Conservation (phyloP, 352 stramenopile genomes). For the Phytophthora cajani region DNA sequence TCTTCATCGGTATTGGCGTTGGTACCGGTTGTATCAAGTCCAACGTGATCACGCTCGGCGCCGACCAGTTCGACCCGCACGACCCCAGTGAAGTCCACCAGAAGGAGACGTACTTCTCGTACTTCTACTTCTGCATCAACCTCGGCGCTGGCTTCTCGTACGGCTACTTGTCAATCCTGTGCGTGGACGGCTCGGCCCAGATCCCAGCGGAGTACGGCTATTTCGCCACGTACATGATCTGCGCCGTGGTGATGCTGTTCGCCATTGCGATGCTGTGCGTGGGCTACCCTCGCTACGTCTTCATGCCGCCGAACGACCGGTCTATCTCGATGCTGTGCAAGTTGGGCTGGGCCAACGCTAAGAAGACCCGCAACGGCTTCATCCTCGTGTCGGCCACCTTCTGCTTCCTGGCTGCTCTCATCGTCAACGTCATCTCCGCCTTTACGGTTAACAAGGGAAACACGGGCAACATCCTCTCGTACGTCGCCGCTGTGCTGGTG, state of each 20-base stretch:
- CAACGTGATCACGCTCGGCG: slow-evolving; percentile 68
- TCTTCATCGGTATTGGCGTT: slow-evolving; percentile 62
- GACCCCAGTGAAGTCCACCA: slow-evolving; percentile 51
- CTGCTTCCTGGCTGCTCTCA: slow-evolving; percentile 43
- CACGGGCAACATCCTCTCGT: slow-evolving; percentile 50
- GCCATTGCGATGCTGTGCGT: slow-evolving; percentile 46
- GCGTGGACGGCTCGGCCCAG: slow-evolving; percentile 68
- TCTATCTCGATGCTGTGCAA: slow-evolving; percentile 55
- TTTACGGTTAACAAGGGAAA: slow-evolving; percentile 40
- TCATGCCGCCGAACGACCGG: slow-evolving; percentile 41
- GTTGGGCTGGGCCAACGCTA: slow-evolving; percentile 35
- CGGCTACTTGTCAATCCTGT: slow-evolving; percentile 82
- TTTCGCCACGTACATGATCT: slow-evolving; percentile 77
- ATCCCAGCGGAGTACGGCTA: slow-evolving; percentile 82
- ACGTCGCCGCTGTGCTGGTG: slow-evolving; percentile 39
- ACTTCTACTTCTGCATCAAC: slow-evolving; percentile 64
- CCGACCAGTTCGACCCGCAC: slow-evolving; percentile 65
- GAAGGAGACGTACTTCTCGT: slow-evolving; percentile 81
- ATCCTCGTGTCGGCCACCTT: slow-evolving; percentile 41
- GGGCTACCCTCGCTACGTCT: slow-evolving; percentile 62
- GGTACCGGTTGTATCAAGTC: slow-evolving; percentile 61
- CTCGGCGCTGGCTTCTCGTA: slow-evolving; percentile 74
- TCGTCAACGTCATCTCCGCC: slow-evolving; percentile 57
- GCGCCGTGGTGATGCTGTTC: slow-evolving; percentile 47
- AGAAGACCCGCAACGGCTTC: slow-evolving; percentile 32